Evolutionary conservation across 2,329 filamentous ascomycete species (phyloP), one percentile per base, ranked within the genome.

Genomic region (Alternaria infectoria): DNA sequence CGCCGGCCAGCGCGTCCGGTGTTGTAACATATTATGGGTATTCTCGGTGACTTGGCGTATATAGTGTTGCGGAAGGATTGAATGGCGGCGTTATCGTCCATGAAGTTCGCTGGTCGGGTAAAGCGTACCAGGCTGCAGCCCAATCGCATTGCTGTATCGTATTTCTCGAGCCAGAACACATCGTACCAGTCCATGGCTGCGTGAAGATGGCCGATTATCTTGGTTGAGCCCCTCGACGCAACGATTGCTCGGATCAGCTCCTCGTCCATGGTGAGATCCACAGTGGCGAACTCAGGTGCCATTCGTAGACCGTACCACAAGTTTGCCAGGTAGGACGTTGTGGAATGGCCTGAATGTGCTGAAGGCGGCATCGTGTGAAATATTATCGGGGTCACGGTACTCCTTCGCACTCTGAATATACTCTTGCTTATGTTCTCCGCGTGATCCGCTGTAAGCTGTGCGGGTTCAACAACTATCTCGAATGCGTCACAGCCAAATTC

Each of bases 401-500:
- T 87, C 62, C 89, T 83, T 54, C 90, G 83, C 15, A 91, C 82
- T 15, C 83, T 82, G 2, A 87, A 87, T 50, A 91, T 81, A 2
- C 83, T 84, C 56, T 85, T 83, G 52, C 88, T 88, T 66, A 91
- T 88, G 15, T 83, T 80, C 12, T 75, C 70, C 5, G 72, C 74
- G 56, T 69, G 68, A 13, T 72, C 67, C 54, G 64, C 57, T 19
- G 69, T 66, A 15, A 76, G 62, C 21, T 73, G 69, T 6, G 61
- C 54, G 4, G 68, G 68, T 26, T 86, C 84, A 17, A 89, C 79
- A 12, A 86, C 83, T 3, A 91, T 81, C 70, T 91, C 88, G 23
- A 91, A 86, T 7, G 89, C 89, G 74, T 92, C 90, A 9, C 86
- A 86, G 5, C 88, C 89, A 12, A 86, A 86, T 61, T 90, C 89